Evolutionary conservation across 2,329 filamentous ascomycete genomes (phyloP).

Genomic region (Orbilia oligospora): DNA sequence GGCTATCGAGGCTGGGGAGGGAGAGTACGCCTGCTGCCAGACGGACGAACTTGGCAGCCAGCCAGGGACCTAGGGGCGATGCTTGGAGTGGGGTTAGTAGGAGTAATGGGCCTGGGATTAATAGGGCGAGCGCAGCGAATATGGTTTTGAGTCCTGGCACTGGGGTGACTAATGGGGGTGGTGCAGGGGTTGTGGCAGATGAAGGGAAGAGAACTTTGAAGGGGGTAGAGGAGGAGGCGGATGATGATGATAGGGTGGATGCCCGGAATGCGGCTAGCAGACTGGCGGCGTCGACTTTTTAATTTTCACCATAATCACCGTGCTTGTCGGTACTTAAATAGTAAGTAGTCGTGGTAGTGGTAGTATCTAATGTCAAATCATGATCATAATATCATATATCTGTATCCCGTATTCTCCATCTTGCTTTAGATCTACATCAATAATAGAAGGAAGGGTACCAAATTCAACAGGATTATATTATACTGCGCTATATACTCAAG

Average conservation of each 20-base stretch:
- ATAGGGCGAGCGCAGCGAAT: conserved; percentile 69
- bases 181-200: conserved; percentile 66
- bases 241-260: conserved; percentile 93
- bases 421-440: neutral
- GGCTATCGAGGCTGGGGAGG: conserved; percentile 87
- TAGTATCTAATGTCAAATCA: conserved; percentile 9
- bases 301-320: conserved; percentile 51
- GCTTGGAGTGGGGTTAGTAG: conserved; percentile 96
- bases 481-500: no score
- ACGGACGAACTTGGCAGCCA: conserved; percentile 83
- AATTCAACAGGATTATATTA: no score
- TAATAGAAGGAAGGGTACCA: no score
- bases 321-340: neutral
- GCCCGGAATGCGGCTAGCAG: conserved; percentile 94
- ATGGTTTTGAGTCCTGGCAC: conserved; percentile 67
- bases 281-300: conserved; percentile 94
- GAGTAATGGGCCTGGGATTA: conserved; percentile 76
- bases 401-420: neutral
- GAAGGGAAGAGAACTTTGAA: conserved; percentile 65
- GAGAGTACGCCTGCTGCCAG: conserved; percentile 84
- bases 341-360: neutral
- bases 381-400: conserved; percentile 1
- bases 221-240: conserved; percentile 79
- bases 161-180: conserved; percentile 68
- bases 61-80: conserved; percentile 97